Evolutionary conservation across 176 grass and related monocot genomes (phyloP), one percentile per base, ranked within the genome.

Genomic region (Juncus effusus): DNA sequence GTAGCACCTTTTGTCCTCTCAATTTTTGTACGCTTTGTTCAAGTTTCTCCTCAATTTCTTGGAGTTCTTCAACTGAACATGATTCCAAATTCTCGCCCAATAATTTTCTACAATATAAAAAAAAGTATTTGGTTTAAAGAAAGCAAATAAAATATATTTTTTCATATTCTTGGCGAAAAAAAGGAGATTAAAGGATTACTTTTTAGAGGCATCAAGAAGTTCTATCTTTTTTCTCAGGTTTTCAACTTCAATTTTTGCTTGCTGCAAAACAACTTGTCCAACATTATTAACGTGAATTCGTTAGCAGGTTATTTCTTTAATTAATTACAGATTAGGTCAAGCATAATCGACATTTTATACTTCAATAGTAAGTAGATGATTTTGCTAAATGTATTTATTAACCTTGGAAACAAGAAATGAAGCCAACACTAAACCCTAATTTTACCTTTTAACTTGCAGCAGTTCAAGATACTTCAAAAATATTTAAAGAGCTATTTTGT

Each of bases 1-100:
- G 44, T 2, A 47, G 44, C 40, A 79, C 77, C 77, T 73, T 72
- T 19, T 63, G 44, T 61, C 59, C 67, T 80, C 77, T 80, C 50
- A 73, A 56, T 42, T 51, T 73, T 5, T 16, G 60, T 55, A 79
- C 11, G 68, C 77, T 65, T 56, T 79, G 77, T 40, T 79, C 68
- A 12, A 79, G 58, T 56, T 73, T 73, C 7, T 4, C 59, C 38
- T 79, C 77, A 13, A 59, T 57, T 73, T 79, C 56, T 57, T 79
- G 16, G 59, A 79, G 60, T 64, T 79, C 77, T 15, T 79, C 67
- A 4, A 73, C 13, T 7, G 77, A 64, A 63, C 51, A 72, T 28
- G 68, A 57, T 19, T 72, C 68, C 11, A 72, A 16, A 16, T 72
- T 59, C 15, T 72, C 68, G 12, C 53, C 68, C 14, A 59, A 16